Evolutionary conservation across 257 asterid species (phyloP).

Genomic region (Parsonsia alboflavescens): DNA sequence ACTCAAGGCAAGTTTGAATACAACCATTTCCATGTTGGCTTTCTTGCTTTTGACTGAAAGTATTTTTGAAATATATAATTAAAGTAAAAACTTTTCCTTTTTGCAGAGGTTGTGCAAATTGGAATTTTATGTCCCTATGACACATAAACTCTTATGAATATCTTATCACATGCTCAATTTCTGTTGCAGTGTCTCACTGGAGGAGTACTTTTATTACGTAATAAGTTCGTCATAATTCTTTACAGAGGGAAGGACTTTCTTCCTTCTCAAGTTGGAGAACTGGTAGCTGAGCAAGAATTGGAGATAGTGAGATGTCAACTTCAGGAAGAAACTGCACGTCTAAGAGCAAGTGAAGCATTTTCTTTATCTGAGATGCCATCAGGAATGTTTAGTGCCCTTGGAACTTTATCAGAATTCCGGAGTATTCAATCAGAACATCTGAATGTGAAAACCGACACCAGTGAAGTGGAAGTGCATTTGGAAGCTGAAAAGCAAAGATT

Average conservation of each 20-base stretch:
- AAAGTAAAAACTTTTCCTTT: background rate
- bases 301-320: slow-evolving; percentile 56
- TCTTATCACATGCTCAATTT: slow-evolving; percentile 23
- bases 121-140: background rate
- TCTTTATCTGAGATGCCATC: slow-evolving; percentile 31
- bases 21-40: slow-evolving; percentile 6
- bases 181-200: slow-evolving; percentile 81
- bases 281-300: slow-evolving; percentile 60
- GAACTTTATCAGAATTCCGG: slow-evolving; percentile 72
- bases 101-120: background rate
- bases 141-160: slow-evolving; percentile 3
- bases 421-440: slow-evolving; percentile 43
- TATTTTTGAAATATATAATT: background rate
- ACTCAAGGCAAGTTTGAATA: slow-evolving; percentile 65
- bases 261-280: slow-evolving; percentile 61
- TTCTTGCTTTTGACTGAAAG: slow-evolving; percentile 2
- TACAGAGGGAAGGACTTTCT: slow-evolving; percentile 92
- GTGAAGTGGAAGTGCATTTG: slow-evolving; percentile 47
- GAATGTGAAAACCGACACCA: slow-evolving; percentile 25
- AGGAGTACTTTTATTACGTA: slow-evolving; percentile 79
- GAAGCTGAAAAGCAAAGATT: slow-evolving; percentile 54
- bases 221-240: slow-evolving; percentile 75
- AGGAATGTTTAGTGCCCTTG: slow-evolving; percentile 33
- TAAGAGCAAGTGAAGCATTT: slow-evolving; percentile 58
- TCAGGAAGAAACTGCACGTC: slow-evolving; percentile 78